phyloP scores from a whole-genome alignment of 2,329 filamentous ascomycete genomes.

The Fusarium globosum region DNA sequence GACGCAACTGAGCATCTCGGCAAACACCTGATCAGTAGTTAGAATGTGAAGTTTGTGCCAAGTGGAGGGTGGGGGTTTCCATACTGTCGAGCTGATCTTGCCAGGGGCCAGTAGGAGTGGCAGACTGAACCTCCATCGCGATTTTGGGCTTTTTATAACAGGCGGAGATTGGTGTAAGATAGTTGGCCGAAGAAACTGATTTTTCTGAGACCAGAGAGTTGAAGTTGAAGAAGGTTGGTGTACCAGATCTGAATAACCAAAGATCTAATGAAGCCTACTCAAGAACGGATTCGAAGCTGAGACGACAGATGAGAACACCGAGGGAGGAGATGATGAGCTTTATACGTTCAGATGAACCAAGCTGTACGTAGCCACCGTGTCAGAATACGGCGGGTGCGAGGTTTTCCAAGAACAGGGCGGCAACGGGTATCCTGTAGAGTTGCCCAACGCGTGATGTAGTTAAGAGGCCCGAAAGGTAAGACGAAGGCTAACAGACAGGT shows the following conservation, averaged over 20 bases:
- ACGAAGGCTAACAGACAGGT: conserved; percentile 35
- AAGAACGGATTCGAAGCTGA: conserved; percentile 5
- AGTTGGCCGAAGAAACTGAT: not conserved
- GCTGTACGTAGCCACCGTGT: conserved; percentile 21
- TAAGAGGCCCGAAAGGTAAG: conserved; percentile 36
- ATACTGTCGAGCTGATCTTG: conserved; percentile 68
- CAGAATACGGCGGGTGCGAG: conserved; percentile 28
- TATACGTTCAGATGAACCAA: conserved; percentile 34
- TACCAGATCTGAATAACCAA: not conserved
- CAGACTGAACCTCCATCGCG: conserved; percentile 40
- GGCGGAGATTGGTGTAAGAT: not conserved
- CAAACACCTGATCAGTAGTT: conserved; percentile 63
- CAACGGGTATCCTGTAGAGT: conserved; percentile 15
- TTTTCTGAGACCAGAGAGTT: not conserved
- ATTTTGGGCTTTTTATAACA: not conserved
- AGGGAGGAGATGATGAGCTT: conserved; percentile 25
- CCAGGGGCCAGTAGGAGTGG: conserved; percentile 54
- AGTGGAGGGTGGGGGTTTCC: conserved; percentile 35
- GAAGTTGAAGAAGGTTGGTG: not conserved
- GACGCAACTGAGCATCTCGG: conserved; percentile 61
- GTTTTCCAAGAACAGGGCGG: conserved; percentile 22
- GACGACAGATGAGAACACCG: not conserved
- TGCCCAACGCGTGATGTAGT: conserved; percentile 36
- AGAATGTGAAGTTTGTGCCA: conserved; percentile 3
- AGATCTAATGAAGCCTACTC: not conserved